Conservation (phyloP, 176 grass and related monocot species). For the Musa acuminata region DNA sequence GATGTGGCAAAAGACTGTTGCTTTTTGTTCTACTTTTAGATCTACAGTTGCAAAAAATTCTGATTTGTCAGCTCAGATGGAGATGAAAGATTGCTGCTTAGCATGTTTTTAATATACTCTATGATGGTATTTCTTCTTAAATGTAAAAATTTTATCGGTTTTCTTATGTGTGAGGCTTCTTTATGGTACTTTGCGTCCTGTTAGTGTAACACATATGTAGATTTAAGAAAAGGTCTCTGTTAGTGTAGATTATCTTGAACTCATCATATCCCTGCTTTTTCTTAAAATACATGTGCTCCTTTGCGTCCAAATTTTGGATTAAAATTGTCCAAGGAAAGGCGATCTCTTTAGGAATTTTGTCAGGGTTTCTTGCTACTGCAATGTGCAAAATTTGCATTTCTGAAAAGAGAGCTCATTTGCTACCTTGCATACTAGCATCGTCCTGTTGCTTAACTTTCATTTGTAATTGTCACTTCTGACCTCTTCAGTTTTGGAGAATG, state of each 20-base stretch:
- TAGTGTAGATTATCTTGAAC: not conserved
- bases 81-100: not conserved
- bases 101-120: too few species aligned
- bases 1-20: not conserved
- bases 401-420: not conserved
- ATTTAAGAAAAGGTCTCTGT: not conserved
- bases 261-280: not conserved
- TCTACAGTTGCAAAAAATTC: not conserved
- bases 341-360: not conserved
- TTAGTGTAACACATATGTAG: not conserved
- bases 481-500: slow-evolving; percentile 80
- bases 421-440: not conserved
- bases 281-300: not conserved
- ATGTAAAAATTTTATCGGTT: not conserved
- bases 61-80: not conserved
- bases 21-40: not conserved
- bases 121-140: not conserved
- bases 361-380: not conserved
- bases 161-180: not conserved
- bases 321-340: not conserved
- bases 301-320: not conserved
- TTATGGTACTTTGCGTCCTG: not conserved
- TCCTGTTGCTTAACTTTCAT: not conserved
- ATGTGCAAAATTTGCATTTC: not conserved
- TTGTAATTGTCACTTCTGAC: not conserved